Conservation (phyloP, 2,329 filamentous ascomycete species). For the Aspergillus sp. region DNA sequence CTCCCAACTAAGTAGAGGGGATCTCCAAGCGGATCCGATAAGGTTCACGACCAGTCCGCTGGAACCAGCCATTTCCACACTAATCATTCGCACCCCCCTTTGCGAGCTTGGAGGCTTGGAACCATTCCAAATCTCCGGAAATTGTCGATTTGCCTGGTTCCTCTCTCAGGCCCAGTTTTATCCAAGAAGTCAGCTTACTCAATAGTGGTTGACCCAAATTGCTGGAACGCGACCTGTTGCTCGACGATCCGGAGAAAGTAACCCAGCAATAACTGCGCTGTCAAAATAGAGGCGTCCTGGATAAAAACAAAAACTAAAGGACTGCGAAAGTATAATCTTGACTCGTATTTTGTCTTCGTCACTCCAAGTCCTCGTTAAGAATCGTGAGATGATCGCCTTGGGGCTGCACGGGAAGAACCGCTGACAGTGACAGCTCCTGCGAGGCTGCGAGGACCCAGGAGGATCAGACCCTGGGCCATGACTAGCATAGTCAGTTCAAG, state of each 20-base stretch:
- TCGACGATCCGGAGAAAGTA: background rate
- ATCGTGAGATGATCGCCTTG: slow-evolving; percentile 2
- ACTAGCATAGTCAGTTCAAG: background rate
- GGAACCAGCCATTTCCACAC: slow-evolving; percentile 1
- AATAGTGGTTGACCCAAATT: slow-evolving; percentile 2
- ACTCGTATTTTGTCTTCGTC: background rate
- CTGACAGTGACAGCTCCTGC: slow-evolving; percentile 8
- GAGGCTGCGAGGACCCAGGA: background rate
- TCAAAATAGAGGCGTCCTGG: background rate
- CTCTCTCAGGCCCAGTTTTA: slow-evolving; percentile 1
- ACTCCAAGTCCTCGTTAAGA: background rate
- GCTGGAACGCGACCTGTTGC: slow-evolving; percentile 7
- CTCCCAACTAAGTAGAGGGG: background rate
- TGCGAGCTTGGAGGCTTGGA: background rate
- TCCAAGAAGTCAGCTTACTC: background rate
- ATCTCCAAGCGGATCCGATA: slow-evolving; percentile 7
- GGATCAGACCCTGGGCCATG: background rate
- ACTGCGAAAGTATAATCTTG: background rate
- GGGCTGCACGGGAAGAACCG: slow-evolving; percentile 10
- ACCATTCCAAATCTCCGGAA: slow-evolving; percentile 8
- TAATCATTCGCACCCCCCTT: background rate
- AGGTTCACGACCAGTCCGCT: slow-evolving; percentile 11
- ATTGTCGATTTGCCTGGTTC: background rate
- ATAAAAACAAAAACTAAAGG: background rate
- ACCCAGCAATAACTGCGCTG: background rate